These are phyloP conservation scores for Meyerozyma athensensis DNA, from an alignment of 1,139 yeast genomes.

Conservation along the genomic window DNA sequence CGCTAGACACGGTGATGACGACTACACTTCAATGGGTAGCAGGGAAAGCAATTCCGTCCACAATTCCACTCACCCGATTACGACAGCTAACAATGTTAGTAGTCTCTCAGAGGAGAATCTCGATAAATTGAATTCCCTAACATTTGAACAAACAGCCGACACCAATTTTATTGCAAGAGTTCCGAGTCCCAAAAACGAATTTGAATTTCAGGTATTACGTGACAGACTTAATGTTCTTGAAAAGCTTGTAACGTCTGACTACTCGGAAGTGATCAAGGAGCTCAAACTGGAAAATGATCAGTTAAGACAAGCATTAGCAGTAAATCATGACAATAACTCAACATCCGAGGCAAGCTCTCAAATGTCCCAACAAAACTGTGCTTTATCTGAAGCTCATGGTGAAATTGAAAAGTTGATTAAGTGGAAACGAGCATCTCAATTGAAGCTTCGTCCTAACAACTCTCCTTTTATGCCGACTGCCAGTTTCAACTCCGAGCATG, in stretches of 20 bases:
- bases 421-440: slow-evolving; percentile 39
- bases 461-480: too few relatives aligned
- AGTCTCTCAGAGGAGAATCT: slow-evolving; percentile 2
- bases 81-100: background rate
- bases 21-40: slow-evolving; percentile 23
- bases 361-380: too few relatives aligned
- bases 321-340: slow-evolving; percentile 5
- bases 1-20: slow-evolving; percentile 14
- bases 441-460: slow-evolving; percentile 19
- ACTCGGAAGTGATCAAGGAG: slow-evolving; percentile 7
- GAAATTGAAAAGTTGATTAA: slow-evolving; percentile 22
- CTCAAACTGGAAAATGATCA: slow-evolving; percentile 15
- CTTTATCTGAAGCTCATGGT: too few relatives aligned
- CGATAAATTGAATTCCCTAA: background rate
- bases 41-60: background rate
- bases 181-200: background rate
- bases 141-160: background rate
- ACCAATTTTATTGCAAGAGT: background rate
- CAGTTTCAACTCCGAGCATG: background rate
- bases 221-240: slow-evolving; percentile 18
- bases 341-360: slow-evolving; percentile 4
- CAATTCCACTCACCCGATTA: background rate
- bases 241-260: slow-evolving; percentile 9
- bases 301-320: slow-evolving; percentile 12
- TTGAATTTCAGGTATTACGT: slow-evolving; percentile 5